phyloP scores from a whole-genome alignment of 441 rosid genomes.

The Erodium trifolium region DNA sequence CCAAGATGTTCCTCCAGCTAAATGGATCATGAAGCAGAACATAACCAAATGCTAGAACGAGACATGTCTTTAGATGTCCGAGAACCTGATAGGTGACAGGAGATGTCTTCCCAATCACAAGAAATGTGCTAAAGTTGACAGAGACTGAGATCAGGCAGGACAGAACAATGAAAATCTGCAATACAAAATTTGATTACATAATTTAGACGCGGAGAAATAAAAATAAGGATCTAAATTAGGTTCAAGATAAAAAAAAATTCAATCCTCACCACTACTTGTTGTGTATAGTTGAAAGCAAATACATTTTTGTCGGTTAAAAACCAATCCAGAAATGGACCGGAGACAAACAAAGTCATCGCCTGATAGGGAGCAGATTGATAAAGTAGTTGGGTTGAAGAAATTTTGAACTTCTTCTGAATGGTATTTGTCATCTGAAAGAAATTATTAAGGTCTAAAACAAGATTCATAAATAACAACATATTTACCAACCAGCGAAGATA shows the following conservation, averaged over 20 bases:
- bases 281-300: constrained; percentile 78
- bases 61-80: constrained; percentile 93
- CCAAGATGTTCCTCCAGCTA: constrained; percentile 66
- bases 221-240: not conserved
- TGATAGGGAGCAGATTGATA: constrained; percentile 97
- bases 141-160: constrained; percentile 87
- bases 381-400: constrained; percentile 85
- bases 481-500: constrained; percentile 3
- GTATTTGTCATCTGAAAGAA: constrained; percentile 74
- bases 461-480: constrained; percentile 12
- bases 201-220: not conserved
- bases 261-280: constrained; percentile 51
- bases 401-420: constrained; percentile 84
- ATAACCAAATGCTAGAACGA: constrained; percentile 80
- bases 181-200: constrained; percentile 11
- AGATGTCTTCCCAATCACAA: constrained; percentile 95
- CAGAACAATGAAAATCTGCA: constrained; percentile 66
- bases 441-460: constrained; percentile 5
- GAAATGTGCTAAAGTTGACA: constrained; percentile 92
- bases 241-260: not conserved
- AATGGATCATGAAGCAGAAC: constrained; percentile 85
- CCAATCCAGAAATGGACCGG: constrained; percentile 85
- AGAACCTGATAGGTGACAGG: constrained; percentile 97
- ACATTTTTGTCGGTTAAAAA: constrained; percentile 72
- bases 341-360: constrained; percentile 79